These are phyloP conservation scores for Pterocarpus macrocarpus DNA, from an alignment of 306 rosid genomes.

Conservation along the genomic window DNA sequence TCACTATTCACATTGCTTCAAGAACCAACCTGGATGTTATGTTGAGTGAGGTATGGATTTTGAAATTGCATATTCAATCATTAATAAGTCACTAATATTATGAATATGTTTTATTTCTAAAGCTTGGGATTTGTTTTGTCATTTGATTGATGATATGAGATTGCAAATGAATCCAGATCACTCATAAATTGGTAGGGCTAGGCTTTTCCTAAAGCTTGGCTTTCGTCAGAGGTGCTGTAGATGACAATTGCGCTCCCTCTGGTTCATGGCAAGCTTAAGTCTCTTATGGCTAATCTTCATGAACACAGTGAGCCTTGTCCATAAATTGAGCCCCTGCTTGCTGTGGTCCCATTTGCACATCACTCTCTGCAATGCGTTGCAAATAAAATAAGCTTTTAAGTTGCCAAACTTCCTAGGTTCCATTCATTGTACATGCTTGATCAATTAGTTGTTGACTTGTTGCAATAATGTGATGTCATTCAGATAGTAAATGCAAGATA, in stretches of 20 bases:
- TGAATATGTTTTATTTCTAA: not conserved
- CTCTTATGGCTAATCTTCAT: conserved; percentile 8
- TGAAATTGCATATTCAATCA: conserved; percentile 2
- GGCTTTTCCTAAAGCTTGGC: not conserved
- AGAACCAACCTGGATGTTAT: conserved; percentile 22
- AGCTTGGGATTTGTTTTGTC: not conserved
- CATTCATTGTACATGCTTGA: not conserved
- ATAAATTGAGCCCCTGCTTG: conserved; percentile 7
- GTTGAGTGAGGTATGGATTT: conserved; percentile 19
- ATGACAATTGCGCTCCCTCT: not conserved
- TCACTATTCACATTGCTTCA: not conserved
- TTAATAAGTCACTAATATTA: not conserved
- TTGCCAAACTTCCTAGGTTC: not conserved
- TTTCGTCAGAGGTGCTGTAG: not conserved
- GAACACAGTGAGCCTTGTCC: conserved; percentile 13
- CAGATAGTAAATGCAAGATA: not conserved
- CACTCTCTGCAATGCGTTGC: not conserved
- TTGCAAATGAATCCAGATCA: not conserved
- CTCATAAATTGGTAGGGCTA: not conserved
- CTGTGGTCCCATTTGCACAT: not conserved
- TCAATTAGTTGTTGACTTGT: conserved; percentile 1
- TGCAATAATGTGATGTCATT: conserved; percentile 2
- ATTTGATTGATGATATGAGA: conserved; percentile 1
- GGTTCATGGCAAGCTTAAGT: not conserved
- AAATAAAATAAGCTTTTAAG: not conserved